Evolutionary conservation across 768 basidiomycete species (phyloP), one percentile per base, ranked within the genome.

Genomic region (Leccinum barrowsii): DNA sequence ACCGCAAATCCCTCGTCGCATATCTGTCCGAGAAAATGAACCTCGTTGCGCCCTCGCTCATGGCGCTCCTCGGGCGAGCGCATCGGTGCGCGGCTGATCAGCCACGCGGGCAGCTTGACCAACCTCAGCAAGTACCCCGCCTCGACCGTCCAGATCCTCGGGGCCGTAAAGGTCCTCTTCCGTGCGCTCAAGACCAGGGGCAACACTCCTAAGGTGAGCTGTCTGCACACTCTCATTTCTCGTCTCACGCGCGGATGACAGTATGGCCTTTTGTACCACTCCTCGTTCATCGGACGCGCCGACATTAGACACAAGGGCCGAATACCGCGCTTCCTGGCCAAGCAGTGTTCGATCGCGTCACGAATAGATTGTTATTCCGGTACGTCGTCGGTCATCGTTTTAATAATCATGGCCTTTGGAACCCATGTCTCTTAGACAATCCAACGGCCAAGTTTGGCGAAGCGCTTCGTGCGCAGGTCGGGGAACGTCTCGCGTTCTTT

Each of bases 91-190:
- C 81, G 94, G 50, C 77, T 97, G 58, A 97, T 97, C 79, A 92
- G 90, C 66, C 96, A 98, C 70, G 95, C 96, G 22, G 96, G 96
- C 24, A 94, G 92, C 67, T 80, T 98, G 73, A 97, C 94, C 60
- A 98, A 98, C 74, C 76, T 98, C 57, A 92, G 90, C 82, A 98
- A 98, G 78, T 98, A 98, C 77, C 96, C 96, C 34, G 96, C 96
- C 1, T 94, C 92, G 69, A 98, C 96, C 17, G 96, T 98, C 44
- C 96, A 98, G 75, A 98, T 98, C 65, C 80, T 98, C 44, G 96
- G 96, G 64, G 96, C 96, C 19, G 96, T 98, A 78, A 98, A 98
- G 75, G 96, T 95, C 2, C 81, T 98, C 26, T 98, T 98, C 84
- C 80, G 96, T 55, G 96, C 96, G 0, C 79, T 98, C 69, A 98